phyloP scores from a whole-genome alignment of 208 protist species.

The Trypanosoma caninum region DNA sequence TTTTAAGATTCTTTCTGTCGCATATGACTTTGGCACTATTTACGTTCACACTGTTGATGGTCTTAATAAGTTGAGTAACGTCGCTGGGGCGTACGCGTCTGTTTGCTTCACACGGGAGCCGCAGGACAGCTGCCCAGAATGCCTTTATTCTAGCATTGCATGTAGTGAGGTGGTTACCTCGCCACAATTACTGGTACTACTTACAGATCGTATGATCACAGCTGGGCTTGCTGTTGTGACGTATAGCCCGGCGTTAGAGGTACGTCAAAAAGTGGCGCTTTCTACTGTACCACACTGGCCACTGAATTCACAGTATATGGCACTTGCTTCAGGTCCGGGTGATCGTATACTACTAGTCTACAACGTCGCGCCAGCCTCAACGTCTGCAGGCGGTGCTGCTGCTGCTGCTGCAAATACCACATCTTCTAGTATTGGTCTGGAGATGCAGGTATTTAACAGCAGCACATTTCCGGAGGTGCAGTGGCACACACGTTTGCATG shows the following conservation, averaged over 20 bases:
- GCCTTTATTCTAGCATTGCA: slow-evolving; percentile 63
- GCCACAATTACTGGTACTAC: slow-evolving; percentile 58
- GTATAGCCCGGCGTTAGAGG: slow-evolving; percentile 52
- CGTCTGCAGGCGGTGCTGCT: not conserved
- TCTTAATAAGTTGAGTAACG: slow-evolving; percentile 51
- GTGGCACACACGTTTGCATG: slow-evolving; percentile 26
- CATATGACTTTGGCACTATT: slow-evolving; percentile 44
- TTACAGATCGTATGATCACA: slow-evolving; percentile 69
- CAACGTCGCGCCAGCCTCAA: slow-evolving; percentile 11
- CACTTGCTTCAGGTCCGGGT: slow-evolving; percentile 41
- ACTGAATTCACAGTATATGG: slow-evolving; percentile 16
- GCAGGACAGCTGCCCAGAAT: slow-evolving; percentile 35
- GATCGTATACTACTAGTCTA: slow-evolving; percentile 59
- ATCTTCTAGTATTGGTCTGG: slow-evolving; percentile 17
- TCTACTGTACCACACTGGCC: slow-evolving; percentile 37
- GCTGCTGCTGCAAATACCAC: not conserved
- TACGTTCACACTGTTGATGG: slow-evolving; percentile 67
- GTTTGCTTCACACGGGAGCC: slow-evolving; percentile 55
- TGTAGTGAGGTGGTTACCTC: slow-evolving; percentile 31
- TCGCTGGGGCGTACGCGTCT: slow-evolving; percentile 33
- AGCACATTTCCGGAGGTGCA: slow-evolving; percentile 35
- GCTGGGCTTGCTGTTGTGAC: slow-evolving; percentile 53
- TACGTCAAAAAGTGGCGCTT: slow-evolving; percentile 44
- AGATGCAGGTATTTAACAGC: slow-evolving; percentile 35
- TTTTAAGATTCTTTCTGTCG: slow-evolving; percentile 48